These are phyloP conservation scores for Tetracladium setigerum DNA, from an alignment of 495 filamentous ascomycete genomes.

Conservation along the genomic window DNA sequence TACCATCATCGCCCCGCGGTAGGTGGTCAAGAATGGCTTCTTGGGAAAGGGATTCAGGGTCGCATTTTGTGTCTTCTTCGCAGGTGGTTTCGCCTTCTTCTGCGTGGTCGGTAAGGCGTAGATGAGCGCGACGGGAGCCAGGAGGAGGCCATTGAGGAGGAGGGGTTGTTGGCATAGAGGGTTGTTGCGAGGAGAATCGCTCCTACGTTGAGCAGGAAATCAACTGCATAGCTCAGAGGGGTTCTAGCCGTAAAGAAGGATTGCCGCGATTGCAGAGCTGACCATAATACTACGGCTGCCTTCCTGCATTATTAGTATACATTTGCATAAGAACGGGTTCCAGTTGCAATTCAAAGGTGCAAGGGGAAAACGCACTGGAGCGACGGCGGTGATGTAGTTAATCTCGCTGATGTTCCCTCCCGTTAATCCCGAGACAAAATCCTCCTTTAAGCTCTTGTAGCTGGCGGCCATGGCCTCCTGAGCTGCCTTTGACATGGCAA, in stretches of 20 bases:
- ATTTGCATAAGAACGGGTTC: no score
- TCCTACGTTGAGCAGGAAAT: constrained; percentile 81
- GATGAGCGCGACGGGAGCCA: constrained; percentile 41
- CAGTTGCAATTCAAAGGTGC: neutral
- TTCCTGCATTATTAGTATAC: constrained; percentile 24
- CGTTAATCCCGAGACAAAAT: constrained; percentile 88
- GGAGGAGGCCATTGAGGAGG: constrained; percentile 67
- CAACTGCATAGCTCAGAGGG: constrained; percentile 56
- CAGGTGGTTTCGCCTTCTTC: constrained; percentile 48
- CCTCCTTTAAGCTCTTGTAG: constrained; percentile 89
- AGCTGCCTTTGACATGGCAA: constrained; percentile 18
- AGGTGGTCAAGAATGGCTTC: constrained; percentile 86
- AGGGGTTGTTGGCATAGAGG: constrained; percentile 70
- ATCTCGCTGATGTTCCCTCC: constrained; percentile 81
- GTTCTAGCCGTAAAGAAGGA: constrained; percentile 75
- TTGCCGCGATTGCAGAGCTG: constrained; percentile 78
- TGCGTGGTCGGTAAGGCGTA: constrained; percentile 21
- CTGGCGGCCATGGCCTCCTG: constrained; percentile 29
- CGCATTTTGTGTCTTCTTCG: constrained; percentile 25
- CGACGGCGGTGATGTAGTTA: constrained; percentile 73
- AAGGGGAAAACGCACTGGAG: constrained; percentile 57
- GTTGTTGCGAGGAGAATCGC: constrained; percentile 79
- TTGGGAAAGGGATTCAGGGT: constrained; percentile 54
- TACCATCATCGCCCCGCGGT: constrained; percentile 88
- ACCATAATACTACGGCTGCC: constrained; percentile 82